phyloP scores from a whole-genome alignment of 1,284 basidiomycete genomes.

The Cerrena zonata region DNA sequence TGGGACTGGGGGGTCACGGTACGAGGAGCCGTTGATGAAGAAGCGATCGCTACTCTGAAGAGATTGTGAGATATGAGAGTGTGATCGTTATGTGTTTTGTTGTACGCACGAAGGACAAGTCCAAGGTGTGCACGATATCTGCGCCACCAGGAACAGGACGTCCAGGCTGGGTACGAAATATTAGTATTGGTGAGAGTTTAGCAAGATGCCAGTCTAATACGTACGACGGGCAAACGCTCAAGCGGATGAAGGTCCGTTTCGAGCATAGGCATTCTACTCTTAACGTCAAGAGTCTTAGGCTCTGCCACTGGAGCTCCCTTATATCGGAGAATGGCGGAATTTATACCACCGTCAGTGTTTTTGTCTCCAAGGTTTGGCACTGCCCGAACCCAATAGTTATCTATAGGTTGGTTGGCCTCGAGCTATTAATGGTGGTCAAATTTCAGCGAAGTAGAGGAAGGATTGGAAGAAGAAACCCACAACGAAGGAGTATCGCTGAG shows the following conservation, averaged over 20 bases:
- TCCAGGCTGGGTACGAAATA: slow-evolving; percentile 22
- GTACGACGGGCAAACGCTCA: slow-evolving; percentile 11
- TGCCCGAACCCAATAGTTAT: slow-evolving; percentile 41
- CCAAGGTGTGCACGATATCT: slow-evolving; percentile 24
- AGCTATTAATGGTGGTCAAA: no score
- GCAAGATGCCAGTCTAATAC: not conserved
- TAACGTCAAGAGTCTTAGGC: slow-evolving; percentile 32
- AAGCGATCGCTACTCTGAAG: slow-evolving; percentile 20
- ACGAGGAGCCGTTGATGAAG: slow-evolving; percentile 12
- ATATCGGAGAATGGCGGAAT: slow-evolving; percentile 36
- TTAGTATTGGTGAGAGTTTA: not conserved
- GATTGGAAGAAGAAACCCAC: slow-evolving; percentile 12
- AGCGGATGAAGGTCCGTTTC: slow-evolving; percentile 25
- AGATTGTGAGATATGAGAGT: slow-evolving; percentile 17
- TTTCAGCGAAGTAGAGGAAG: no score
- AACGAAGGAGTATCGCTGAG: slow-evolving; percentile 5
- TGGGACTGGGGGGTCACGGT: slow-evolving; percentile 22
- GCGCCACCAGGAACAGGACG: slow-evolving; percentile 21
- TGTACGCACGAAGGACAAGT: slow-evolving; percentile 15
- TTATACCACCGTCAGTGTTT: slow-evolving; percentile 33
- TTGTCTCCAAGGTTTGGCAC: slow-evolving; percentile 28
- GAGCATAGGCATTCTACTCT: slow-evolving; percentile 15
- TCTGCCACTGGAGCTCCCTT: slow-evolving; percentile 36
- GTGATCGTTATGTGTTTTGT: slow-evolving; percentile 5
- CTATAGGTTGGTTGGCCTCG: slow-evolving; percentile 30